Conservation (phyloP, 805 yeast species). For the Ogataea degrootiae region DNA sequence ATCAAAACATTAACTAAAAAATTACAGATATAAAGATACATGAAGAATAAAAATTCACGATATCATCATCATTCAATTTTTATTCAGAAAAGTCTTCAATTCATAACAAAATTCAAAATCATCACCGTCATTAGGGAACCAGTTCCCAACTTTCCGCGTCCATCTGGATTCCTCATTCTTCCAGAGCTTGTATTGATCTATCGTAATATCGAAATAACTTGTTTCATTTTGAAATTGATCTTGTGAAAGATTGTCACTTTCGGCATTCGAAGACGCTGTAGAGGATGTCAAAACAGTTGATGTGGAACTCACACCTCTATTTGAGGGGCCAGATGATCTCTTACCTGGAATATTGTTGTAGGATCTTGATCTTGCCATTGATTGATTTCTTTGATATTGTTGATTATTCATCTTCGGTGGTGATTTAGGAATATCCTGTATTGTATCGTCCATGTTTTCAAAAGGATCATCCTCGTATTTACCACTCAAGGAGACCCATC, state of each 20-base stretch:
- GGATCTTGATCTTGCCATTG: background rate
- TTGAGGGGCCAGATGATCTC: background rate
- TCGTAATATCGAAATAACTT: slow-evolving; percentile 19
- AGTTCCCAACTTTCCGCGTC: slow-evolving; percentile 31
- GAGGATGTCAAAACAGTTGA: background rate
- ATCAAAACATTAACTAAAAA: no score
- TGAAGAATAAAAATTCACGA: no score
- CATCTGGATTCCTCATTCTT: slow-evolving; percentile 30
- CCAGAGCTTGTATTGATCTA: slow-evolving; percentile 27
- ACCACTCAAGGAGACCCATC: slow-evolving; percentile 53
- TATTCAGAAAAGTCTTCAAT: slow-evolving; percentile 25
- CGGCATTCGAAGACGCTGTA: background rate
- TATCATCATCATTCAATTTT: slow-evolving; percentile 10
- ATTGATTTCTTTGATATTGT: background rate
- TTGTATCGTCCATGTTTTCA: slow-evolving; percentile 43
- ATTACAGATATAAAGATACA: no score
- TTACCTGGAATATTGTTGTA: background rate
- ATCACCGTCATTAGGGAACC: slow-evolving; percentile 30
- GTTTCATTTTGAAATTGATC: slow-evolving; percentile 1
- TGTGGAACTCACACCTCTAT: background rate
- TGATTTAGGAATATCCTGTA: slow-evolving; percentile 1
- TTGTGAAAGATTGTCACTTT: background rate
- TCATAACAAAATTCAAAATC: slow-evolving; percentile 27
- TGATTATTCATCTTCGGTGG: background rate
- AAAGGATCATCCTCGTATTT: slow-evolving; percentile 42